Evolutionary conservation across 495 filamentous ascomycete genomes (phyloP).

Genomic region (Hypoxylon rickii): DNA sequence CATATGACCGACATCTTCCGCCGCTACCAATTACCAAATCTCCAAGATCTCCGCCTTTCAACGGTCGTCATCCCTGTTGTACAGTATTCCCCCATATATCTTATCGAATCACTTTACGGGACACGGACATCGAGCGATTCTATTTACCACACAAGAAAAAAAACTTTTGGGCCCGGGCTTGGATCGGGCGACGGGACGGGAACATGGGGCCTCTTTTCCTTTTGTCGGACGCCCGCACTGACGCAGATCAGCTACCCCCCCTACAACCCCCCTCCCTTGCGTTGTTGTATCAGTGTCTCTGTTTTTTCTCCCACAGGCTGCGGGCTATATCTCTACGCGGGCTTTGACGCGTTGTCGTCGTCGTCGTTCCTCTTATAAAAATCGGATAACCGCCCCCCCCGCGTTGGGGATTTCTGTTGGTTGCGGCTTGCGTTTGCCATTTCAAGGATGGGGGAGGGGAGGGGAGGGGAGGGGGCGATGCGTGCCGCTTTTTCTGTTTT

Average conservation of each 20-base stretch:
- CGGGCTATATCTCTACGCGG: background rate
- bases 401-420: background rate
- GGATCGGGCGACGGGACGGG: slow-evolving; percentile 17
- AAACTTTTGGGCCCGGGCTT: slow-evolving; percentile 13
- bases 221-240: background rate
- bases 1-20: slow-evolving; percentile 22
- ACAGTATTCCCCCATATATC: slow-evolving; percentile 22
- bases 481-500: background rate
- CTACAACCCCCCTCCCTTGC: too few relatives aligned
- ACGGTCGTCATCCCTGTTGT: slow-evolving; percentile 24
- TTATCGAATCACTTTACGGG: slow-evolving; percentile 5
- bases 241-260: background rate
- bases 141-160: slow-evolving; percentile 3
- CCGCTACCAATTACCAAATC: background rate
- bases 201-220: background rate
- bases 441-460: too few relatives aligned
- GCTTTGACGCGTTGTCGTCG: background rate
- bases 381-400: too few relatives aligned
- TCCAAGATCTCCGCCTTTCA: background rate
- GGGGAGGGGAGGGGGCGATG: background rate
- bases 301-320: background rate
- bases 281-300: background rate
- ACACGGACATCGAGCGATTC: slow-evolving; percentile 14
- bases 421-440: background rate
- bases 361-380: too few relatives aligned